Percentiles rank a stretch among this genome's conserved stretches.
Evolutionary conservation across 257 asterid species (phyloP).

Genomic region (Coffea eugenioides): DNA sequence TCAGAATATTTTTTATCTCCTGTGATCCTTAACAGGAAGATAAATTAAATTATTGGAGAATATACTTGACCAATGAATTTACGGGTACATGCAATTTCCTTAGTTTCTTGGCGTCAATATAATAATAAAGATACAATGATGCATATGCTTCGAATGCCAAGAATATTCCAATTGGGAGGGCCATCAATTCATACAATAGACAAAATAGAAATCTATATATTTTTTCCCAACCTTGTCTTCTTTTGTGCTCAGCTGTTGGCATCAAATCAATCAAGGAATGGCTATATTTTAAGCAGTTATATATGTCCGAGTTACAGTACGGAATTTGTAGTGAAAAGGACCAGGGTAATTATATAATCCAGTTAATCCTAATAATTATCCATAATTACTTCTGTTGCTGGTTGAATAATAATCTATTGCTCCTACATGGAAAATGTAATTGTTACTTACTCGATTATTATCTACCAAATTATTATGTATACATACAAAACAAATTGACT

Average conservation of each 20-base stretch:
- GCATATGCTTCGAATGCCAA: slow-evolving; percentile 20
- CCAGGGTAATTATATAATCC: background rate
- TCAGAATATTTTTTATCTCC: slow-evolving; percentile 25
- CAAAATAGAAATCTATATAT: background rate
- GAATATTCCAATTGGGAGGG: slow-evolving; percentile 16
- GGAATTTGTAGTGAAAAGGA: slow-evolving; percentile 8
- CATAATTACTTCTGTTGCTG: background rate
- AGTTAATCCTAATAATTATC: background rate
- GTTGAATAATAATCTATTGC: background rate
- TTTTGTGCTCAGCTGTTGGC: slow-evolving; percentile 3
- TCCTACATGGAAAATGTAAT: background rate
- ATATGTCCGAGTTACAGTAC: background rate
- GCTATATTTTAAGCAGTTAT: background rate
- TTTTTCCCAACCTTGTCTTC: background rate
- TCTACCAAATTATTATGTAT: background rate
- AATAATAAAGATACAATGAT: background rate
- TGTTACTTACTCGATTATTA: slow-evolving; percentile 8
- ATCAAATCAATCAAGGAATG: background rate
- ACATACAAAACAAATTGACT: background rate
- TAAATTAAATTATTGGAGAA: slow-evolving; percentile 24
- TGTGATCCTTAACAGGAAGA: slow-evolving; percentile 22
- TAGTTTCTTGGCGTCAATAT: background rate
- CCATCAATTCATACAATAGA: background rate
- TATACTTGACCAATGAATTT: slow-evolving; percentile 34
- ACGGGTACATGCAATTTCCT: background rate